These are phyloP conservation scores for Ananas comosus DNA, from an alignment of 176 grass and related monocot genomes.

Conservation along the genomic window DNA sequence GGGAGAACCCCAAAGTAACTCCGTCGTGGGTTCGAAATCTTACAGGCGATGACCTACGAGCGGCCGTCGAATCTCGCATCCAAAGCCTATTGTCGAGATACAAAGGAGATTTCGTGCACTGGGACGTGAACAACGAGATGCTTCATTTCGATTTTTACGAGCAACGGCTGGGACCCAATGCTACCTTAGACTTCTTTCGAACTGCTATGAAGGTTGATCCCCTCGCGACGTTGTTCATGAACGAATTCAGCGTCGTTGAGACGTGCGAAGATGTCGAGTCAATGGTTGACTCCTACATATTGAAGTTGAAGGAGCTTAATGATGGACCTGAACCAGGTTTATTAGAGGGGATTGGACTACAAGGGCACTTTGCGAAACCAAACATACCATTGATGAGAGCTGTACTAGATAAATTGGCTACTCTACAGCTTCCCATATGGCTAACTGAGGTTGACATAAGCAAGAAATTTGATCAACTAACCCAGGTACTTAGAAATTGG, in stretches of 20 bases:
- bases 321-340: slow-evolving; percentile 36
- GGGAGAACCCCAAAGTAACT: slow-evolving; percentile 70
- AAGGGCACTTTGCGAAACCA: slow-evolving; percentile 64
- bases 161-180: slow-evolving; percentile 49
- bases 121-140: slow-evolving; percentile 98
- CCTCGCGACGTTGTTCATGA: slow-evolving; percentile 85
- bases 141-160: slow-evolving; percentile 94
- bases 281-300: slow-evolving; percentile 60
- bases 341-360: slow-evolving; percentile 71
- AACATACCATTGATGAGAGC: slow-evolving; percentile 72
- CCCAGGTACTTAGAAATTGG: slow-evolving; percentile 18
- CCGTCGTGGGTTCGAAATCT: slow-evolving; percentile 75
- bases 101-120: slow-evolving; percentile 83
- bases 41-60: slow-evolving; percentile 36
- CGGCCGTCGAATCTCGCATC: slow-evolving; percentile 49
- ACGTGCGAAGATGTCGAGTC: slow-evolving; percentile 66
- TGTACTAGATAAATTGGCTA: slow-evolving; percentile 74
- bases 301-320: slow-evolving; percentile 45
- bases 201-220: slow-evolving; percentile 58
- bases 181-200: slow-evolving; percentile 60
- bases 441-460: slow-evolving; percentile 81
- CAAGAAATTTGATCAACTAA: slow-evolving; percentile 31
- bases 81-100: slow-evolving; percentile 62
- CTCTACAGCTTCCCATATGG: slow-evolving; percentile 70
- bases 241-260: slow-evolving; percentile 86